Conservation (phyloP, 176 grass and related monocot genomes). For the Microstegium vimineum region DNA sequence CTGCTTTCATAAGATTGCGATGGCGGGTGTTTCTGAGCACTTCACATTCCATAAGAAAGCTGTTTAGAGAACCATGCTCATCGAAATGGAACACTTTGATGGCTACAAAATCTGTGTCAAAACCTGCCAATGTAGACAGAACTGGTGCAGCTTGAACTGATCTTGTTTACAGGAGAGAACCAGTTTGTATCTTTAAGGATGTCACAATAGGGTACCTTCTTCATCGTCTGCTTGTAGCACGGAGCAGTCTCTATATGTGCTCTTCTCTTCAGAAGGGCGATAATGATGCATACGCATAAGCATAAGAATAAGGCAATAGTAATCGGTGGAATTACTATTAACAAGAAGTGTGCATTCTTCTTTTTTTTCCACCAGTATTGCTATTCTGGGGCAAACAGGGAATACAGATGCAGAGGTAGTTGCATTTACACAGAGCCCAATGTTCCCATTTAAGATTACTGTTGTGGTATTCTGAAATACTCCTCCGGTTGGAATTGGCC, state of each 20-base stretch:
- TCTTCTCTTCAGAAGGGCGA: background rate
- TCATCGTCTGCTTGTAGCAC: slow-evolving; percentile 21
- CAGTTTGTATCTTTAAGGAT: slow-evolving; percentile 37
- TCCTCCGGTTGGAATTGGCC: background rate
- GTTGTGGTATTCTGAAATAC: background rate
- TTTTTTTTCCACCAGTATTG: background rate
- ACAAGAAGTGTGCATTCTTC: background rate
- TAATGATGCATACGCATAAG: background rate
- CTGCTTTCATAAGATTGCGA: slow-evolving; percentile 28
- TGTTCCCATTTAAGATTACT: background rate
- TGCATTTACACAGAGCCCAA: background rate
- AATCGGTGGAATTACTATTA: background rate
- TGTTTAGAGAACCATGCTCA: background rate
- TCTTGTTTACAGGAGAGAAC: slow-evolving; percentile 19
- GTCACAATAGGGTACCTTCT: slow-evolving; percentile 15
- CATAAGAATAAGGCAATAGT: background rate
- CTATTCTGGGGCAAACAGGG: background rate
- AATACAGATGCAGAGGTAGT: background rate
- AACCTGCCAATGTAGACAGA: slow-evolving; percentile 41
- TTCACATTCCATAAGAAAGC: slow-evolving; percentile 9
- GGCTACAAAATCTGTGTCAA: slow-evolving; percentile 27
- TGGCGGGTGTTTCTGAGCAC: slow-evolving; percentile 28
- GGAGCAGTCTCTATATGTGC: background rate
- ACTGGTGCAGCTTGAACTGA: background rate
- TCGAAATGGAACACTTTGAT: slow-evolving; percentile 5